phyloP scores from a whole-genome alignment of 2,329 filamentous ascomycete genomes.

The Trichoderma pleuroti region DNA sequence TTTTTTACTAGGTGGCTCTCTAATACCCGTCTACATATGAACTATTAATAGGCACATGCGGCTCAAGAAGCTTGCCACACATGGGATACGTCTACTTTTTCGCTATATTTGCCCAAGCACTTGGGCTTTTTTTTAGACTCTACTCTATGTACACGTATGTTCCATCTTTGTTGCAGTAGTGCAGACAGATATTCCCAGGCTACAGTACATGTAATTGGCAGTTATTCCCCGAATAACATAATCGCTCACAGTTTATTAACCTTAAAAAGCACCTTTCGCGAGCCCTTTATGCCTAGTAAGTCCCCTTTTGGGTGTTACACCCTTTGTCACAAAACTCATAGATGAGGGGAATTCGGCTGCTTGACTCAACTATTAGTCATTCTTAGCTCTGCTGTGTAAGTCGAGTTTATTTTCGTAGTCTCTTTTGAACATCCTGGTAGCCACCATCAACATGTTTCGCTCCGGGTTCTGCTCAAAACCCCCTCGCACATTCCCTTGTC shows the following conservation, averaged over 20 bases:
- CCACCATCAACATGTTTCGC: neutral
- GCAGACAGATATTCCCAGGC: neutral
- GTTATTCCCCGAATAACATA: too few relatives aligned
- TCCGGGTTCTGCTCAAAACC: neutral
- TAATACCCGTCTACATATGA: neutral
- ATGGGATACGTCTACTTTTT: neutral
- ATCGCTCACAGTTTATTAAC: neutral
- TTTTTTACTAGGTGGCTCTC: neutral
- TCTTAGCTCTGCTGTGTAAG: neutral
- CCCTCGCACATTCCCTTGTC: neutral
- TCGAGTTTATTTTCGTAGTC: neutral
- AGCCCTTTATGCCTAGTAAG: neutral
- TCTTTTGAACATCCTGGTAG: neutral
- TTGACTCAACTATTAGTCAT: neutral
- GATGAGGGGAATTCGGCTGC: neutral
- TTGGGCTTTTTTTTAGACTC: neutral
- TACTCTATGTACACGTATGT: neutral
- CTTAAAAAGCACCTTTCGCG: neutral
- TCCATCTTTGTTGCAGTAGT: neutral
- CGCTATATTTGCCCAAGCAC: too few relatives aligned
- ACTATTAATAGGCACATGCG: neutral
- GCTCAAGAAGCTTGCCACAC: neutral
- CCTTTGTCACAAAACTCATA: neutral
- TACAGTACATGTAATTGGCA: too few relatives aligned
- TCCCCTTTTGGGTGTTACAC: neutral